Conservation (phyloP, 2,329 filamentous ascomycete species). For the Nothophoma quercina region DNA sequence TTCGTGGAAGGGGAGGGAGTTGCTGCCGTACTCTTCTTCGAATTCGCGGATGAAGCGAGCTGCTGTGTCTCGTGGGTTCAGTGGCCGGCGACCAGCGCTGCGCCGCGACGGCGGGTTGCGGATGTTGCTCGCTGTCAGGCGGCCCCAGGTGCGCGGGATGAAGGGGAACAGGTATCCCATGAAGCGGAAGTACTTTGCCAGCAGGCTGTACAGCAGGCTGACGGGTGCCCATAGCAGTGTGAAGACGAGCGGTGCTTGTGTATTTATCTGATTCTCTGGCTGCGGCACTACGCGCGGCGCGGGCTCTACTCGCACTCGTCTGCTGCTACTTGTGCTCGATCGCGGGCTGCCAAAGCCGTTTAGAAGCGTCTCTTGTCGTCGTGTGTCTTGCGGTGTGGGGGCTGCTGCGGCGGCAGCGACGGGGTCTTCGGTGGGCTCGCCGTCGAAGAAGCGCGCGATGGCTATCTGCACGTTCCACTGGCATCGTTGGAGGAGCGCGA, state of each 20-base stretch:
- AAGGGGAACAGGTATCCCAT: slow-evolving; percentile 83
- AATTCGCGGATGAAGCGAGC: slow-evolving; percentile 91
- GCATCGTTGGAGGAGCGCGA: slow-evolving; percentile 81
- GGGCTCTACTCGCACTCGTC: slow-evolving; percentile 61
- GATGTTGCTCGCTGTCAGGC: slow-evolving; percentile 58
- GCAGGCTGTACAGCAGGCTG: slow-evolving; percentile 75
- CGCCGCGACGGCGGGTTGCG: slow-evolving; percentile 54
- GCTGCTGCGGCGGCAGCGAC: slow-evolving; percentile 73
- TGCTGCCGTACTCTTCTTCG: slow-evolving; percentile 86
- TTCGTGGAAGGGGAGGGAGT: slow-evolving; percentile 79
- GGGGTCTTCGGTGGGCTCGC: slow-evolving; percentile 79
- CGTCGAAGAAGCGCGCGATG: slow-evolving; percentile 97
- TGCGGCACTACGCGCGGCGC: slow-evolving; percentile 87
- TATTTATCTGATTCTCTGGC: slow-evolving; percentile 68
- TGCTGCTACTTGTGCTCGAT: slow-evolving; percentile 39
- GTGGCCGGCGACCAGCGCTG: slow-evolving; percentile 73
- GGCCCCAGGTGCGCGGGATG: slow-evolving; percentile 69
- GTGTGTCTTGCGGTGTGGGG: slow-evolving; percentile 67
- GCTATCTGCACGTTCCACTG: slow-evolving; percentile 99
- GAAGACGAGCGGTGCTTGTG: slow-evolving; percentile 77
- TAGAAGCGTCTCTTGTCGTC: slow-evolving; percentile 76
- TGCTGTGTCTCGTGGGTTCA: slow-evolving; percentile 87
- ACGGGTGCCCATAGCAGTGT: slow-evolving; percentile 83
- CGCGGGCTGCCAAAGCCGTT: slow-evolving; percentile 53
- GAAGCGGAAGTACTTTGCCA: slow-evolving; percentile 73